Conservation (phyloP, 495 filamentous ascomycete genomes). For the Polyplosphaeria fusca region DNA sequence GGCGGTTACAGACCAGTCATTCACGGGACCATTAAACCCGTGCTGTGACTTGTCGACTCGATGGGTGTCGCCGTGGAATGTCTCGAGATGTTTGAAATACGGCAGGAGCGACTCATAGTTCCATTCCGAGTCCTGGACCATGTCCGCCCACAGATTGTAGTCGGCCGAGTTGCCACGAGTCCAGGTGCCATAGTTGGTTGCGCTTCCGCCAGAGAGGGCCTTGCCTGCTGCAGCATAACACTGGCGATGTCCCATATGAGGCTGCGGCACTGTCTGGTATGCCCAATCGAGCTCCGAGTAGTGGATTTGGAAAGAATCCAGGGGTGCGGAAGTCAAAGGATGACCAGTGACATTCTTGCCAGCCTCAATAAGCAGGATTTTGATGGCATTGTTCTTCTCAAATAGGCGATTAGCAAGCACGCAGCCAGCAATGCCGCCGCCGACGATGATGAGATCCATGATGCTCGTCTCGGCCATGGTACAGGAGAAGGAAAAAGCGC, state of each 20-base stretch:
- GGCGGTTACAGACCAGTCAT: background rate
- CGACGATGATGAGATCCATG: constrained; percentile 10
- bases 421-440: constrained; percentile 17
- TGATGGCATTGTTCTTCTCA: constrained; percentile 46
- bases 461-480: too few relatives aligned
- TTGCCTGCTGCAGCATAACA: constrained; percentile 35
- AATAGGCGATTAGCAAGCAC: constrained; percentile 42
- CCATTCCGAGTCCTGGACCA: constrained; percentile 1
- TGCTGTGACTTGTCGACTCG: background rate
- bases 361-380: constrained; percentile 50
- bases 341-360: constrained; percentile 39
- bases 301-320: background rate
- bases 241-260: constrained; percentile 36
- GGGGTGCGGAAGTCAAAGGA: background rate
- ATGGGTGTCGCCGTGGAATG: background rate
- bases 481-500: too few relatives aligned
- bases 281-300: constrained; percentile 46
- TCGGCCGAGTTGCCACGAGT: constrained; percentile 7
- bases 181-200: constrained; percentile 16
- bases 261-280: constrained; percentile 43
- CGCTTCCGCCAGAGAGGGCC: constrained; percentile 3
- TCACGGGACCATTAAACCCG: constrained; percentile 4
- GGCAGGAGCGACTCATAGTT: constrained; percentile 15
- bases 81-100: constrained; percentile 17
- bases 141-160: constrained; percentile 11